These are phyloP conservation scores for Nemania diffusa DNA, from an alignment of 2,329 filamentous ascomycete species.

Conservation along the genomic window DNA sequence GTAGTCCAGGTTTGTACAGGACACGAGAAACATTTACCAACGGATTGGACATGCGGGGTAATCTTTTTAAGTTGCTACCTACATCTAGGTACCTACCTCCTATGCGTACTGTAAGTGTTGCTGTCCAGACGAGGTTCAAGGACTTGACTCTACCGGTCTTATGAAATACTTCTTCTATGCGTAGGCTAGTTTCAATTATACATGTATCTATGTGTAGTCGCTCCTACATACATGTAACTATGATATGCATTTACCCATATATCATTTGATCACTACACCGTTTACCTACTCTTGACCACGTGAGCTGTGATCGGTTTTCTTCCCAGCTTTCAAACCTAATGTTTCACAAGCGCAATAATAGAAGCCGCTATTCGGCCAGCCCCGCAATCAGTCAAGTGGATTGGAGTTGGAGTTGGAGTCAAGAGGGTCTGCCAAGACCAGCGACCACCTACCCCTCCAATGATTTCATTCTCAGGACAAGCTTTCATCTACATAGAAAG, in stretches of 20 bases:
- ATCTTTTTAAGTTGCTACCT: too few species aligned
- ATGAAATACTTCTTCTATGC: neutral
- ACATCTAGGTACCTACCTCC: neutral
- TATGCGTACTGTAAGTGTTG: neutral
- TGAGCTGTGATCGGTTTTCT: neutral
- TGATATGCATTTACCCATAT: neutral
- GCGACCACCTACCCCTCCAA: neutral
- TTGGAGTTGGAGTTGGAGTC: neutral
- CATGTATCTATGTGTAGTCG: neutral
- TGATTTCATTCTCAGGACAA: neutral
- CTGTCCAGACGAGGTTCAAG: neutral
- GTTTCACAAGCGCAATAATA: slow-evolving; percentile 8
- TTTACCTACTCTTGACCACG: neutral
- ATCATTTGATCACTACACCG: too few species aligned
- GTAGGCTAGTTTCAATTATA: too few species aligned
- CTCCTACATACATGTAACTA: neutral
- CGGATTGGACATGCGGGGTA: neutral
- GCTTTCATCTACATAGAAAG: neutral
- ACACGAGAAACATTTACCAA: neutral
- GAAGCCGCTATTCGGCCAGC: slow-evolving; percentile 11
- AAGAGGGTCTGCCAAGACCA: slow-evolving; percentile 6
- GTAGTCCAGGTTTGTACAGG: neutral
- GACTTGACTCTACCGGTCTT: neutral
- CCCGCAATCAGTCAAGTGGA: slow-evolving; percentile 3
- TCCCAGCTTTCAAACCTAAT: slow-evolving; percentile 7